phyloP scores from a whole-genome alignment of 345 rosid genomes.

The Raphanus sativus region DNA sequence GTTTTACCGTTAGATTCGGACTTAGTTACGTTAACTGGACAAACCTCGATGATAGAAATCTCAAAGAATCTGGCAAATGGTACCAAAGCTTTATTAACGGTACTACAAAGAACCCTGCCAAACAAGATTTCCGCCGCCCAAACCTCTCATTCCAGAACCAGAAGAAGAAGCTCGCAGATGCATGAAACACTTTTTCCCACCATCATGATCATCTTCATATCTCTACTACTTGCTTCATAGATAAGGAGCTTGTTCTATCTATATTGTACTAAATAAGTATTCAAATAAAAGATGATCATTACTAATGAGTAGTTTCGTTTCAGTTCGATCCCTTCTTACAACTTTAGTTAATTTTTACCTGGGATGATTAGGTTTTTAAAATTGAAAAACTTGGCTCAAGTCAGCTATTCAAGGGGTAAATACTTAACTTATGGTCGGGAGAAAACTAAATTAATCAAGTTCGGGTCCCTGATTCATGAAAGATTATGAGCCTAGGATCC shows the following conservation, averaged over 20 bases:
- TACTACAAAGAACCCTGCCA: not conserved
- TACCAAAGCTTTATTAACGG: not conserved
- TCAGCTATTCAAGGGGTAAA: no score
- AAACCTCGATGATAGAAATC: constrained; percentile 10
- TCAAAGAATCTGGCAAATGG: constrained; percentile 22
- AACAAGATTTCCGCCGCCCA: not conserved
- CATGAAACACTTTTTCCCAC: constrained; percentile 1
- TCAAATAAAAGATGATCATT: not conserved
- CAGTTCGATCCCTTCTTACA: not conserved
- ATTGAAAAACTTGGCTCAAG: no score
- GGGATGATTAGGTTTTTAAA: not conserved
- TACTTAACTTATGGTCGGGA: no score
- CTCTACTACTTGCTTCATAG: constrained; percentile 17
- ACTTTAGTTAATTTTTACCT: not conserved
- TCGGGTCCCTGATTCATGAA: no score
- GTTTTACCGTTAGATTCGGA: not conserved
- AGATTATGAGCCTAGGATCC: no score
- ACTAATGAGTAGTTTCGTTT: not conserved
- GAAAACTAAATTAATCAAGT: no score
- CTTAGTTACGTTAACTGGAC: constrained; percentile 13
- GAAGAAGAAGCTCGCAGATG: constrained; percentile 2
- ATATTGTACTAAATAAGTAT: not conserved
- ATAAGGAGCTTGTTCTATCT: not conserved
- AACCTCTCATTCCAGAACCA: not conserved
- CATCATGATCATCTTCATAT: constrained; percentile 15